Conservation (phyloP, 345 rosid species). For the Arabidopsis arenosa region DNA sequence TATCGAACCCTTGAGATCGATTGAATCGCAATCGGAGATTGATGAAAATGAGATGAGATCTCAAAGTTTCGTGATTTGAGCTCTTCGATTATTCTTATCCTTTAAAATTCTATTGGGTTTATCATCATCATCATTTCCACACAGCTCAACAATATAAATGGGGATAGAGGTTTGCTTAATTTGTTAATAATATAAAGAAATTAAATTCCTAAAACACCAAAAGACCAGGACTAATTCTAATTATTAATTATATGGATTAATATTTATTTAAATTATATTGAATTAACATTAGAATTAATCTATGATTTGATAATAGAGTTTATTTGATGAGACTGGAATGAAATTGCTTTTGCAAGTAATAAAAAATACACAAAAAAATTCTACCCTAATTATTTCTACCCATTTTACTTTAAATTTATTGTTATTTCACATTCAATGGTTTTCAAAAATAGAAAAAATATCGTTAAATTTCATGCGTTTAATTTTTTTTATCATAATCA, state of each 20-base stretch:
- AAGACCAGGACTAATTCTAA: background rate
- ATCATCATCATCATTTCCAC: background rate
- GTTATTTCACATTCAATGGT: background rate
- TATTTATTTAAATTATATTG: background rate
- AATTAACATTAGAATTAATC: background rate
- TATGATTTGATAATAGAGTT: background rate
- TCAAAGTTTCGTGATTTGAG: background rate
- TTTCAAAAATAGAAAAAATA: background rate
- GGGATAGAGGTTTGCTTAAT: background rate
- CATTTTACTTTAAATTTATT: too few relatives aligned
- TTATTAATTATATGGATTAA: too few relatives aligned
- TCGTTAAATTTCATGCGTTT: background rate
- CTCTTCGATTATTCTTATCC: constrained; percentile 15
- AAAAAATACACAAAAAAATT: background rate
- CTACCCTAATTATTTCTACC: background rate
- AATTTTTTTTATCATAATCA: background rate
- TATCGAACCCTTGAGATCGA: background rate
- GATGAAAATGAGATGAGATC: constrained; percentile 3
- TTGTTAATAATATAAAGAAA: background rate
- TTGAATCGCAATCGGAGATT: constrained; percentile 1
- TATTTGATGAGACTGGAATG: background rate
- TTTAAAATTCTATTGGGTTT: background rate
- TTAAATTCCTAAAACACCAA: background rate
- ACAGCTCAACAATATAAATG: background rate
- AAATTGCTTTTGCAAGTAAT: background rate